Base-by-base conservation (phyloP, 2,329 filamentous ascomycete genomes). In the Pseudogymnoascus sp. region DNA sequence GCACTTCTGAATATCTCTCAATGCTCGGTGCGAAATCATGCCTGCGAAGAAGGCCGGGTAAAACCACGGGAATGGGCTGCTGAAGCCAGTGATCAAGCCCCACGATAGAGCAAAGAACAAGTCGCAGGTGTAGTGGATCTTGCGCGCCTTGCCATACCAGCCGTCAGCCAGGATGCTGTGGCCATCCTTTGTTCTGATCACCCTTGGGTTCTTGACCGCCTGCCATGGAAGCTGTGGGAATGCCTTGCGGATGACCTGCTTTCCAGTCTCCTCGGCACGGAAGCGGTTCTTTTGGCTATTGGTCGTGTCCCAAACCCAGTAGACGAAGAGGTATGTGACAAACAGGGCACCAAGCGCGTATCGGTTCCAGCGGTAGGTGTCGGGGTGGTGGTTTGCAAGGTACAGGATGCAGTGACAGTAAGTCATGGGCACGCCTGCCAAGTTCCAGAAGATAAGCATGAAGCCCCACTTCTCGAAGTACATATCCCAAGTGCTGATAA, bases 361-460 rank as follows among this genome's bases (percentile, higher is more conserved):
- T 63, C 82, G 84, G 71, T 91, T 90, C 88, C 89, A 93, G 62
- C 81, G 82, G 77, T 96, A 96, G 64, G 85, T 85, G 37, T 85
- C 82, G 0, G 93, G 89, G 71, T 89, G 78, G 75, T 96, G 91
- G 76, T 89, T 93, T 68, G 91, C 91, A 60, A 96, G 83, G 78
- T 90, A 96, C 70, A 96, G 86, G 59, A 90, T 93, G 83, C 90
- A 95, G 80, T 96, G 92, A 79, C 91, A 96, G 82, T 96, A 96
- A 62, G 87, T 92, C 61, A 96, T 82, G 12, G 92, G 92, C 25
- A 96, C 92, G 68, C 92, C 92, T 56, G 92, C 91, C 74, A 96
- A 81, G 77, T 96, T 96, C 92, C 92, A 96, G 84, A 96, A 96
- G 76, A 96, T 96, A 68, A 96, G 84, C 92, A 96, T 96, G 80